Conservation (phyloP, 148 eudicot genomes). For the Camellia lanceoleosa region DNA sequence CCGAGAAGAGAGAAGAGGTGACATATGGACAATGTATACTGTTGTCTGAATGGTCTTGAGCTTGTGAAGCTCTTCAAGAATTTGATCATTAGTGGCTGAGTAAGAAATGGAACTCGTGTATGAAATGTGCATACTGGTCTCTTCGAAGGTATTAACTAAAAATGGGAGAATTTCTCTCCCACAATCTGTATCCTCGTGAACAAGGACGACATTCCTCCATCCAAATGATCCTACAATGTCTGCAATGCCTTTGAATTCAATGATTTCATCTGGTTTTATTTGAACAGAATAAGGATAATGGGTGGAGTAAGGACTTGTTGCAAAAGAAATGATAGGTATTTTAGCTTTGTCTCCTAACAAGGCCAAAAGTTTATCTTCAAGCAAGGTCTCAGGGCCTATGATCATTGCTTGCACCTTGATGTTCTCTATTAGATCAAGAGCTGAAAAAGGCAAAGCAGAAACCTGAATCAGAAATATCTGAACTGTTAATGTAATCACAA, state of each 20-base stretch:
- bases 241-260: neutral
- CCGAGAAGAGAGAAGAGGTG: neutral
- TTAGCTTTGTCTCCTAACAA: slow-evolving; percentile 5
- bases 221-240: neutral
- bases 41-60: slow-evolving; percentile 3
- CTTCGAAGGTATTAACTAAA: neutral
- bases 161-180: neutral
- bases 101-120: neutral
- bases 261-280: neutral
- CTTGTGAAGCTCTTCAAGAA: neutral
- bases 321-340: slow-evolving; percentile 3
- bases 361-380: neutral
- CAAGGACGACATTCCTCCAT: slow-evolving; percentile 3
- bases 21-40: slow-evolving; percentile 8
- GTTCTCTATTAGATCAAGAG: slow-evolving; percentile 14
- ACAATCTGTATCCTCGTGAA: neutral
- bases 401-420: slow-evolving; percentile 16
- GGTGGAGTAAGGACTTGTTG: neutral
- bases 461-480: neutral
- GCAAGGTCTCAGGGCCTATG: neutral
- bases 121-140: neutral
- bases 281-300: neutral
- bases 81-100: neutral
- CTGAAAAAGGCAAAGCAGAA: neutral
- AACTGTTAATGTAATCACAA: neutral